Evolutionary conservation across 2,329 filamentous ascomycete genomes (phyloP).

Genomic region (Ascochyta clinopodiicola): DNA sequence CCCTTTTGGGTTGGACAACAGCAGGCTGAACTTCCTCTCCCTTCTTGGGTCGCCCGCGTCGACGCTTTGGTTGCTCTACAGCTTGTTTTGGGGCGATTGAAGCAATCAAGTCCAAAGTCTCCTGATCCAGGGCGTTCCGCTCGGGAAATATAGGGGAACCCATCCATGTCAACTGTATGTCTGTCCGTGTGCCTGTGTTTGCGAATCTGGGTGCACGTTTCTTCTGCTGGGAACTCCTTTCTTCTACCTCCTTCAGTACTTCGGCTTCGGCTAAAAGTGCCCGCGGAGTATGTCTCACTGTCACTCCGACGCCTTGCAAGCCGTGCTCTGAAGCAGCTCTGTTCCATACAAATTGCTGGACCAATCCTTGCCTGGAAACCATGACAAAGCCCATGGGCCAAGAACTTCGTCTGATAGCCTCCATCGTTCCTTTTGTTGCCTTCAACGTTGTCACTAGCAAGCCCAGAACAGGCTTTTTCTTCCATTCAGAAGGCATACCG

Average conservation of each 20-base stretch:
- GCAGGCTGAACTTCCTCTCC: background rate
- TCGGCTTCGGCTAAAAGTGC: constrained; percentile 17
- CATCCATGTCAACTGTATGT: constrained; percentile 49
- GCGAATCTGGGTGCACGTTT: constrained; percentile 17
- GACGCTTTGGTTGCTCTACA: background rate
- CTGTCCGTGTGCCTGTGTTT: constrained; percentile 34
- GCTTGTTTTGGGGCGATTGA: background rate
- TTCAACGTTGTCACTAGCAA: constrained; percentile 72
- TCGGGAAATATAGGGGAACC: constrained; percentile 44
- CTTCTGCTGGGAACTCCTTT: constrained; percentile 5
- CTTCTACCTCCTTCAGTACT: constrained; percentile 14
- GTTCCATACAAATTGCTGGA: constrained; percentile 79
- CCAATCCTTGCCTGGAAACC: constrained; percentile 62
- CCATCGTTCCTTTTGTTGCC: constrained; percentile 79
- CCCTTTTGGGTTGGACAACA: background rate
- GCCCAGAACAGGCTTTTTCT: constrained; percentile 67
- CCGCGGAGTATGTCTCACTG: constrained; percentile 39
- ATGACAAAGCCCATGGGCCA: constrained; percentile 76
- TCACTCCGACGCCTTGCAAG: constrained; percentile 60
- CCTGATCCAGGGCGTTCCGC: constrained; percentile 28
- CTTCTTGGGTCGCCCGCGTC: constrained; percentile 1
- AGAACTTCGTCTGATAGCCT: constrained; percentile 70
- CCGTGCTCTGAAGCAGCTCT: constrained; percentile 66
- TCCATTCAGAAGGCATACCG: constrained; percentile 76
- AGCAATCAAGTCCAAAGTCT: constrained; percentile 29